A percentile compares a stretch with the other conserved stretches of the same genome.
phyloP scores from a whole-genome alignment of 2,329 filamentous ascomycete genomes.

The Aspergillus fijiensis region DNA sequence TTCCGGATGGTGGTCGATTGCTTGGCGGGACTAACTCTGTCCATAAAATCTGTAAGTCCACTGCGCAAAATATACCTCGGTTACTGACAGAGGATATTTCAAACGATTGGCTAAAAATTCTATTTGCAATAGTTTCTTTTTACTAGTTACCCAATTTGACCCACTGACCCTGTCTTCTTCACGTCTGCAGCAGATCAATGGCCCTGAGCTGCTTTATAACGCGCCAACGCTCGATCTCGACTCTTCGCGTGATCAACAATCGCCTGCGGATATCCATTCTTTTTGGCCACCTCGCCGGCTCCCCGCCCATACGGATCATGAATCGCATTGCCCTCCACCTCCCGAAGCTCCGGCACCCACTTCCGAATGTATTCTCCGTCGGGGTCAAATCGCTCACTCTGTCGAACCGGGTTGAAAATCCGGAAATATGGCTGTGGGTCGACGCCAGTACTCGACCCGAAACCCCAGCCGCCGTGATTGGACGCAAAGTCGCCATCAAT shows the following conservation, averaged over 20 bases:
- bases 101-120: not conserved
- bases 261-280: conserved; percentile 69
- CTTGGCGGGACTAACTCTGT: not conserved
- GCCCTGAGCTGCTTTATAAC: conserved; percentile 62
- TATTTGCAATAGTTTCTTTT: not conserved
- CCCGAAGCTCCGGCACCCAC: conserved; percentile 75
- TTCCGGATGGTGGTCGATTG: not conserved
- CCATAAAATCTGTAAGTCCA: not conserved
- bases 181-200: not conserved
- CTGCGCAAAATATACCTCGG: not conserved
- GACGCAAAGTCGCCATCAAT: conserved; percentile 78
- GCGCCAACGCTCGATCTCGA: conserved; percentile 64
- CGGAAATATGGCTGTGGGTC: conserved; percentile 89
- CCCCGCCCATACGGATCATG: conserved; percentile 77
- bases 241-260: conserved; percentile 73
- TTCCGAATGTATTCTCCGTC: conserved; percentile 76
- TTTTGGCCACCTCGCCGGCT: conserved; percentile 58
- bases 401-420: conserved; percentile 81
- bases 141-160: not conserved
- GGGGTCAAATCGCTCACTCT: conserved; percentile 82
- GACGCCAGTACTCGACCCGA: conserved; percentile 67
- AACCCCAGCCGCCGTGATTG: conserved; percentile 72
- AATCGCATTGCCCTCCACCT: conserved; percentile 65
- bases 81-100: not conserved
- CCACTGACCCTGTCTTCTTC: not conserved